Base-by-base conservation (phyloP, 257 asterid genomes). In the Parsonsia alboflavescens region DNA sequence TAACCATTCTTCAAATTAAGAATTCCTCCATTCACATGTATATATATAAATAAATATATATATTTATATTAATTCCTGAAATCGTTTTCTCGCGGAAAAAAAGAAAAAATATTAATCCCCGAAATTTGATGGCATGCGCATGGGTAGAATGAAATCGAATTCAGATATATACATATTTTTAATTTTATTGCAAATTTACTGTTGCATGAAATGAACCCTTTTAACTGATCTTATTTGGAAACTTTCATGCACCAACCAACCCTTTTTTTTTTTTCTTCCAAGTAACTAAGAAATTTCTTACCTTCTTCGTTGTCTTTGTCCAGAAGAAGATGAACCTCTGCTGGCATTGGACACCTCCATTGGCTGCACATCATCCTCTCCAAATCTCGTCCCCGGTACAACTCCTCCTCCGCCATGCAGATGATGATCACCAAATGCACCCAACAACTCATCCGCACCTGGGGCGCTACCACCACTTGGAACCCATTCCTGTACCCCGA, bases 301-400 rank as follows among this genome's bases (percentile, higher is more conserved):
- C 98, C 96, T 89, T 83, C 79, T 83, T 73, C 93, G 78, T 11
- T 22, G 87, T 58, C 82, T 82, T 12, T 73, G 86, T 0, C 2
- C 39, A 33, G 87, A 72, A 2, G 91, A 76, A 5, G 91, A 76
- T 65, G 89, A 36, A 67, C 67, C 83, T 48, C 79, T 59, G 71
- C 62, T 76, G 65, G 83, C 68, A 76, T 81, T 82, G 64, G 84
- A 46, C 74, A 83, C 83, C 78, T 79, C 76, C 11, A n/a, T 17
- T 1, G 74, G 0, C 1, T 63, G 22, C 46, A 71, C 33, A 0
- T 36, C 28, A 0, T 76, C 62, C 0, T 52, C 81, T n/a, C n/a
- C n/a, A n/a, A n/a, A n/a, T n/a, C n/a, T n/a, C n/a, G n/a, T n/a
- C n/a, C n/a, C 59, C 15, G 52, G 15, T 46, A 13, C 39, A 46